Percentiles rank a stretch among this genome's conserved stretches.
Evolutionary conservation across 176 grass and related monocot genomes (phyloP).

Genomic region (Panicum miliaceum): DNA sequence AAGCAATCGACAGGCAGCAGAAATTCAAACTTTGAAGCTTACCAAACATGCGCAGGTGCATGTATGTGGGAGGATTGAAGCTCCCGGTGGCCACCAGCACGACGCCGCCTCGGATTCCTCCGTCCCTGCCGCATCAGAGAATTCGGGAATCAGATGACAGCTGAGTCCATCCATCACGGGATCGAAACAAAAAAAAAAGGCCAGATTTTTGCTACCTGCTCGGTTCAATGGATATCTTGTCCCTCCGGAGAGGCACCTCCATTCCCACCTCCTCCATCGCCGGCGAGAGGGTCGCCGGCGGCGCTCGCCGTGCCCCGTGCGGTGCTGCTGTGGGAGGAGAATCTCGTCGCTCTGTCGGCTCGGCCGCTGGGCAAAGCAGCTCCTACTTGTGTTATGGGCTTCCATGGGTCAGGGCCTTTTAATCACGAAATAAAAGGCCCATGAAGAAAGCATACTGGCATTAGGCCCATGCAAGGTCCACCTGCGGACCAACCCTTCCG

Average conservation of each 20-base stretch:
- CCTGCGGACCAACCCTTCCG: no score
- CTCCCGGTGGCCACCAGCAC: conserved; percentile 79
- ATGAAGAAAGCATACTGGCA: background rate
- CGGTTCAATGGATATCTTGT: conserved; percentile 22
- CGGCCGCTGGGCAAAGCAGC: no score
- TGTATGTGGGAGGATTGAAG: conserved; percentile 94
- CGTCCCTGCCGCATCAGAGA: conserved; percentile 32
- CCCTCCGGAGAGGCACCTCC: conserved; percentile 26
- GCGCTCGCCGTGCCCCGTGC: background rate
- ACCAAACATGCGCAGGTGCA: conserved; percentile 97
- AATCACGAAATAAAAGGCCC: background rate
- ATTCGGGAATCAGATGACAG: conserved; percentile 18
- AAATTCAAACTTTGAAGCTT: background rate
- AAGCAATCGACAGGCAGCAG: background rate
- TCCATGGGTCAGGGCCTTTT: background rate
- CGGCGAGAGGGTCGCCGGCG: background rate
- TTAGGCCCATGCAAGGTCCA: background rate
- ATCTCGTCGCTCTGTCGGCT: background rate
- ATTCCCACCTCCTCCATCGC: conserved; percentile 33
- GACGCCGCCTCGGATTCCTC: conserved; percentile 29
- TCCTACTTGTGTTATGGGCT: background rate
- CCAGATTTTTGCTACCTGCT: conserved; percentile 10
- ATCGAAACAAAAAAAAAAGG: background rate
- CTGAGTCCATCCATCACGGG: background rate
- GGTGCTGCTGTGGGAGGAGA: background rate